Percentiles rank a stretch among this genome's conserved stretches.
phyloP scores from a whole-genome alignment of 257 asterid genomes.

The Verbena officinalis region DNA sequence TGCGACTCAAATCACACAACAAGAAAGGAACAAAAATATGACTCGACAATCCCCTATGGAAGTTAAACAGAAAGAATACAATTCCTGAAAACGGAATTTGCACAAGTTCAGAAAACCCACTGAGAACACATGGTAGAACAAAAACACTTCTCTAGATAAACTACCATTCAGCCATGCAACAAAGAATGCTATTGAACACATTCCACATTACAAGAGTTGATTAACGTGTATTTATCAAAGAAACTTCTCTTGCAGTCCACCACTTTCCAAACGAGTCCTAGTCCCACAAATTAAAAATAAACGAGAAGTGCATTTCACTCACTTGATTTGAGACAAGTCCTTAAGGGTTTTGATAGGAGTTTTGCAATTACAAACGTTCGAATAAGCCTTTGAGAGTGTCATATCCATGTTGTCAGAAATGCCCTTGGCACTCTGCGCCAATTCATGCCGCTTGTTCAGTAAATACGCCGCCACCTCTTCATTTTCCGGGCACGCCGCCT shows the following conservation, averaged over 20 bases:
- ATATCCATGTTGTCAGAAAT: constrained; percentile 72
- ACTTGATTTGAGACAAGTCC: constrained; percentile 79
- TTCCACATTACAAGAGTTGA: not conserved
- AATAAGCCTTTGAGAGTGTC: constrained; percentile 72
- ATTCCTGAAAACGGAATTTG: not conserved
- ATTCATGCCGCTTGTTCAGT: constrained; percentile 67
- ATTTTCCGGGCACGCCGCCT: constrained; percentile 64
- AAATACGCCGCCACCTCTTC: constrained; percentile 66
- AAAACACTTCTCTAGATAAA: constrained; percentile 2
- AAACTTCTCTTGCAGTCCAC: not conserved
- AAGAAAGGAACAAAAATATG: not conserved
- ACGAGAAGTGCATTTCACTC: constrained; percentile 36
- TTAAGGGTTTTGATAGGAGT: constrained; percentile 61
- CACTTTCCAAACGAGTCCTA: constrained; percentile 9
- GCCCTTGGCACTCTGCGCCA: constrained; percentile 70
- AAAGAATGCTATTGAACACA: constrained; percentile 7
- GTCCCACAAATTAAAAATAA: constrained; percentile 18
- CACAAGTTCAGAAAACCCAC: not conserved
- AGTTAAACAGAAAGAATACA: constrained; percentile 1
- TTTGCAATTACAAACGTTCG: constrained; percentile 65
- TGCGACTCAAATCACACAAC: not conserved
- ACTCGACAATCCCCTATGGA: not conserved
- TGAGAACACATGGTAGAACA: constrained; percentile 3
- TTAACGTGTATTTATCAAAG: not conserved
- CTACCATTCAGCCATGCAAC: constrained; percentile 18